phyloP scores from a whole-genome alignment of 768 basidiomycete species.

The Daedalea quercina region DNA sequence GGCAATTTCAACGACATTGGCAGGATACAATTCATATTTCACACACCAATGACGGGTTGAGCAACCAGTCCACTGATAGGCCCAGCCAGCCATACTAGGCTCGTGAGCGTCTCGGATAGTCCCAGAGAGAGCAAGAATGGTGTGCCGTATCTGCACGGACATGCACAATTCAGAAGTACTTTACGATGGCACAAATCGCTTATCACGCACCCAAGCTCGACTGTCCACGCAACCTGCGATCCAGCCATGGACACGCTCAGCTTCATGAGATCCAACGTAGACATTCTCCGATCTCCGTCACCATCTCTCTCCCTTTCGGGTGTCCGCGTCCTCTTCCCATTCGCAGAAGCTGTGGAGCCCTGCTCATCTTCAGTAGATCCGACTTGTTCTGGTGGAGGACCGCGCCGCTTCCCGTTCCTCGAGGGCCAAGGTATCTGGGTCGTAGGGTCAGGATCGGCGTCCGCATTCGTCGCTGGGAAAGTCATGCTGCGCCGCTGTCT shows the following conservation, averaged over 20 bases:
- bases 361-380: not conserved
- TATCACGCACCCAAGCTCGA: constrained; percentile 79
- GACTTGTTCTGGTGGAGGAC: constrained; percentile 4
- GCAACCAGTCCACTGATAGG: constrained; percentile 94
- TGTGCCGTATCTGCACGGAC: constrained; percentile 74
- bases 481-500: constrained; percentile 37
- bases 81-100: constrained; percentile 92
- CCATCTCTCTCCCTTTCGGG: constrained; percentile 16
- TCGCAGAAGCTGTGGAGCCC: not conserved
- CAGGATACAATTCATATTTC: not conserved
- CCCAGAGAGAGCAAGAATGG: constrained; percentile 82
- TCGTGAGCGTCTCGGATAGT: constrained; percentile 84
- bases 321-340: constrained; percentile 22
- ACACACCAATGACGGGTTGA: constrained; percentile 91
- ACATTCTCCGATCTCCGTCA: constrained; percentile 19
- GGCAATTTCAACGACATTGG: not conserved
- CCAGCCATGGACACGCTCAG: constrained; percentile 91
- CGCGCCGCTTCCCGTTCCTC: constrained; percentile 19
- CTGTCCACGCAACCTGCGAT: constrained; percentile 92
- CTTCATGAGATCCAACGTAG: constrained; percentile 50
- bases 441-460: constrained; percentile 68
- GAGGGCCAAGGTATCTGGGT: constrained; percentile 77
- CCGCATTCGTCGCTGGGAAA: constrained; percentile 38
- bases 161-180: not conserved
- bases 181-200: not conserved